A percentile compares a stretch with the other conserved stretches of the same genome.
Evolutionary conservation across 768 basidiomycete species (phyloP).

Genomic region (Psilocybe tampanensis): DNA sequence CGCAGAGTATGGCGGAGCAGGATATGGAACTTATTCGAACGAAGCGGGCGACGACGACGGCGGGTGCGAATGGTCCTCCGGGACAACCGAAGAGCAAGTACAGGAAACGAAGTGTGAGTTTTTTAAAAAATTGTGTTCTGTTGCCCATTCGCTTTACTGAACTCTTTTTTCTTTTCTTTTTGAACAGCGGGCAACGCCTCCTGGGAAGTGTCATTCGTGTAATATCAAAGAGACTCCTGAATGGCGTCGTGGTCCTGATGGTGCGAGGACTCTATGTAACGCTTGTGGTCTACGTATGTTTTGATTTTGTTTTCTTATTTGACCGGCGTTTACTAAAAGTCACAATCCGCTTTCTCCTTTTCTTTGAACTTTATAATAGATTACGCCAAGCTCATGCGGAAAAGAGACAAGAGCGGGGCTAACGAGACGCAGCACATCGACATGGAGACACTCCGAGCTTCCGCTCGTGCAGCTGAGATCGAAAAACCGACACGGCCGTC

Average conservation of each 20-base stretch:
- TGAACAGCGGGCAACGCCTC: conserved; percentile 78
- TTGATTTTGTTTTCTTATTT: conserved; percentile 5
- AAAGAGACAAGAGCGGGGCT: conserved; percentile 66
- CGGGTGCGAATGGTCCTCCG: conserved; percentile 48
- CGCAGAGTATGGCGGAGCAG: conserved; percentile 70
- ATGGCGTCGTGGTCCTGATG: conserved; percentile 85
- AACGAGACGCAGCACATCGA: conserved; percentile 64
- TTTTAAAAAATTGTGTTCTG: no score
- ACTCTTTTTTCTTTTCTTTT: conserved; percentile 26
- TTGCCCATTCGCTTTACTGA: conserved; percentile 8
- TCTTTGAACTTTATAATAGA: conserved; percentile 41
- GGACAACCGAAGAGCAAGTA: conserved; percentile 79
- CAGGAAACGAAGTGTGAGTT: conserved; percentile 80
- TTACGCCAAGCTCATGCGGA: conserved; percentile 83
- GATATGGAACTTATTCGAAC: conserved; percentile 86
- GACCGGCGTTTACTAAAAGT: background rate
- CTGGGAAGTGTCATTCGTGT: conserved; percentile 87
- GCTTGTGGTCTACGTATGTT: conserved; percentile 83
- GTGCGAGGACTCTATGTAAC: conserved; percentile 82
- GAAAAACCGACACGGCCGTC: conserved; percentile 33
- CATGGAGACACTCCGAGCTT: conserved; percentile 76
- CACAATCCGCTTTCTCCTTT: background rate
- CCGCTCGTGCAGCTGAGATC: conserved; percentile 59
- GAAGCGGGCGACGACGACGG: conserved; percentile 75
- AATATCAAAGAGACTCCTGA: conserved; percentile 89